phyloP scores from a whole-genome alignment of 768 basidiomycete species.

The Grammothele lineata region DNA sequence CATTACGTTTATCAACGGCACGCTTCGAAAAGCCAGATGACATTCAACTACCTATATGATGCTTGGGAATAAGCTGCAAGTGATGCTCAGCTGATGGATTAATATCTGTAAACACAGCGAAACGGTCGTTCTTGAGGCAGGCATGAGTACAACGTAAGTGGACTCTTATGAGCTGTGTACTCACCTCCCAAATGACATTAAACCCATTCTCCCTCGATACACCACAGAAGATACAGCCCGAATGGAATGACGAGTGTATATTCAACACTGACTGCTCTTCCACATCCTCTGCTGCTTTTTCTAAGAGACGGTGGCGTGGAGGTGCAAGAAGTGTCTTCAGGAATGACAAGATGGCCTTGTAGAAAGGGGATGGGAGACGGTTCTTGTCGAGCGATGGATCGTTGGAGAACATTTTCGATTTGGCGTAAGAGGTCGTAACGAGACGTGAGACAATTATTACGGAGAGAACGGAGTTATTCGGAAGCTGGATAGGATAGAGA shows the following conservation, averaged over 20 bases:
- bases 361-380: no score
- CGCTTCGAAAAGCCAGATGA: background rate
- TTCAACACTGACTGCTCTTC: conserved; percentile 6
- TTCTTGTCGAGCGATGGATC: no score
- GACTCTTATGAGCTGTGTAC: background rate
- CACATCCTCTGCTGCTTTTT: no score
- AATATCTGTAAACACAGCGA: conserved; percentile 32
- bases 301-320: no score
- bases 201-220: conserved; percentile 29
- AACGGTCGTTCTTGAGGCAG: conserved; percentile 20
- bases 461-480: no score
- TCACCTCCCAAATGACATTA: conserved; percentile 31
- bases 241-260: background rate
- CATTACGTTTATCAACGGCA: no score
- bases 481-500: no score
- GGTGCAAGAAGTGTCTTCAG: no score
- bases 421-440: no score
- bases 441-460: no score
- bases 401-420: no score
- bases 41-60: conserved; percentile 29
- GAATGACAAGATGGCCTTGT: no score
- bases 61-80: conserved; percentile 32
- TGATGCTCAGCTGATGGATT: conserved; percentile 33
- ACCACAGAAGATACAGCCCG: conserved; percentile 30
- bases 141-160: background rate